Percentiles rank a stretch among this genome's conserved stretches.
Evolutionary conservation across 2,329 filamentous ascomycete genomes (phyloP).

Genomic region (Huntiella decipiens): DNA sequence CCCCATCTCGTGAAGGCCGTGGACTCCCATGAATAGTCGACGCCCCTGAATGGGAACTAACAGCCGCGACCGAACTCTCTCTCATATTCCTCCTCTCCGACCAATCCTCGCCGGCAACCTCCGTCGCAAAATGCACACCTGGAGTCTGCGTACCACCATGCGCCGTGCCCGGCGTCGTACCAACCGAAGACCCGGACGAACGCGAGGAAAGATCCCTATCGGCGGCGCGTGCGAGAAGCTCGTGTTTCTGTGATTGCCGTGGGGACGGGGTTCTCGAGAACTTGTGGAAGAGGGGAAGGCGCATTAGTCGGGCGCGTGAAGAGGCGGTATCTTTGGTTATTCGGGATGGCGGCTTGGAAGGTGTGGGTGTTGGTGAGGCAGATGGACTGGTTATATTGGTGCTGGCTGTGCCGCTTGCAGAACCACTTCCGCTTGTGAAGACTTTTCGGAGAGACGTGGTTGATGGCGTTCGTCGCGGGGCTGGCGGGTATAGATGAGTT

Average conservation of each 20-base stretch:
- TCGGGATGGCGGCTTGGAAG: background rate
- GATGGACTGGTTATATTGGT: background rate
- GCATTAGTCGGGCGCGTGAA: slow-evolving; percentile 6
- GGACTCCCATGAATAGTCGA: background rate
- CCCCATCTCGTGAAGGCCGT: background rate
- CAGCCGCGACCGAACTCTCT: too few relatives aligned
- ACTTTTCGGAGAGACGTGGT: background rate
- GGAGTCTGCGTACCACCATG: too few relatives aligned
- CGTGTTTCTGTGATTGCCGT: too few relatives aligned
- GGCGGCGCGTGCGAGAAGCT: too few relatives aligned
- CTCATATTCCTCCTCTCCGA: too few relatives aligned
- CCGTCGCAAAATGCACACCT: too few relatives aligned
- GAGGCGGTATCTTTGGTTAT: slow-evolving; percentile 2
- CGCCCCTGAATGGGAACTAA: too few relatives aligned
- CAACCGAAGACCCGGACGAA: too few relatives aligned
- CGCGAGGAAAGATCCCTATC: too few relatives aligned
- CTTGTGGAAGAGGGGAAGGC: slow-evolving; percentile 3
- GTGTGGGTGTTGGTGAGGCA: background rate
- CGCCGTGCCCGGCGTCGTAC: too few relatives aligned
- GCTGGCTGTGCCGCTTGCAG: background rate
- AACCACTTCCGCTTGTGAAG: background rate
- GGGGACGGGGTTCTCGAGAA: background rate
- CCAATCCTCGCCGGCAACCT: too few relatives aligned
- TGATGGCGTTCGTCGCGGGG: background rate
- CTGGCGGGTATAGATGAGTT: background rate